Conservation (phyloP, 345 rosid species). For the Eucalyptus erythrocorys region DNA sequence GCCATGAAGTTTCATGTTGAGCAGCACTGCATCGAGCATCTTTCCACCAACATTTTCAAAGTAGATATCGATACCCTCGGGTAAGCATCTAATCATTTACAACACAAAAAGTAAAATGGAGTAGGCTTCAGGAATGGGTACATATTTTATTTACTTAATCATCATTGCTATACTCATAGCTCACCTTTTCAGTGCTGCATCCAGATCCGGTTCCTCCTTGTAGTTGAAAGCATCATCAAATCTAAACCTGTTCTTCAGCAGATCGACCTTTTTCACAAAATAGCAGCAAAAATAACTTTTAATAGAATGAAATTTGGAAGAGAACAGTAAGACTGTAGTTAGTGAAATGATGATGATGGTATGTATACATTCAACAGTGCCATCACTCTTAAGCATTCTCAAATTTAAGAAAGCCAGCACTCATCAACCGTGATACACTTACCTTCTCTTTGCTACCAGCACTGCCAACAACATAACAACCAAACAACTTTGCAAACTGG, state of each 20-base stretch:
- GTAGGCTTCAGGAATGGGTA: neutral
- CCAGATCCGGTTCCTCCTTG: slow-evolving; percentile 20
- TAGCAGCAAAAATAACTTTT: neutral
- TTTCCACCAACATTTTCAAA: slow-evolving; percentile 21
- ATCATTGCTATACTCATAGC: neutral
- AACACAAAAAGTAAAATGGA: neutral
- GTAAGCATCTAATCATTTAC: slow-evolving; percentile 7
- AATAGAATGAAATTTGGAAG: neutral
- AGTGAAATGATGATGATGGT: neutral
- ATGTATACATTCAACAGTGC: neutral
- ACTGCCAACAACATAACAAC: no score
- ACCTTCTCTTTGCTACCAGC: no score
- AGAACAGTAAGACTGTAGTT: no score
- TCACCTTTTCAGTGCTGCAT: slow-evolving; percentile 37
- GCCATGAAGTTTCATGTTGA: slow-evolving; percentile 5
- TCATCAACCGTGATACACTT: no score
- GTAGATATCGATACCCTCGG: slow-evolving; percentile 22
- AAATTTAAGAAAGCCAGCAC: no score
- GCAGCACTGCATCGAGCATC: slow-evolving; percentile 20
- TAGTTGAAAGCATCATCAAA: slow-evolving; percentile 58
- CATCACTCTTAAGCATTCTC: neutral
- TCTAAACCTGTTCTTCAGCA: slow-evolving; percentile 32
- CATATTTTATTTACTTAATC: neutral
- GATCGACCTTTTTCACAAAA: slow-evolving; percentile 9
- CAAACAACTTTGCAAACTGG: no score